Evolutionary conservation across 2,329 filamentous ascomycete genomes (phyloP), one percentile per base, ranked within the genome.

Genomic region (Tetracladium maxilliforme): DNA sequence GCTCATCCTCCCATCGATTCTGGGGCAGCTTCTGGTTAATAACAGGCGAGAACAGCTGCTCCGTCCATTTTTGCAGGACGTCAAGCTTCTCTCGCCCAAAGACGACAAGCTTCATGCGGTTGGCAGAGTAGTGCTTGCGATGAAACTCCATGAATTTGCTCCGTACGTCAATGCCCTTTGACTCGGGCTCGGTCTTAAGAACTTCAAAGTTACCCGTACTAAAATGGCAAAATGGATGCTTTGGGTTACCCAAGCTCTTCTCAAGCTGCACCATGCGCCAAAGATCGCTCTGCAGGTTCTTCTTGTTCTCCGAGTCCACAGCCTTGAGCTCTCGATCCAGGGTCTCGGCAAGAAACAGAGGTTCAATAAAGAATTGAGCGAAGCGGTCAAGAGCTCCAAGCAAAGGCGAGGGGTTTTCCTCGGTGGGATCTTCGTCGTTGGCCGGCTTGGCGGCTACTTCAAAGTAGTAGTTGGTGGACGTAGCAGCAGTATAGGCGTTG

Each of bases 381-480:
- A 82, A 82, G 24, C 76, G 63, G 44, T 82, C 76, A 18, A 82
- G 54, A 4, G 73, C 76, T 14, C 76, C 76, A 47, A 77, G 76
- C 4, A 82, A 53, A 11, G 75, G 72, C n/a, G 70, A 68, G 6
- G 35, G 37, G 4, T 39, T 39, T 38, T 52, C 44, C 26, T 63
- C 52, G 19, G 64, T 59, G 32, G 49, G 42, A 10, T 38, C 34
- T 10, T 44, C 44, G 33, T 74, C 71, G 44, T 62, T 70, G 15
- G 83, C 81, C 9, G 77, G 68, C 25, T 82, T 82, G 16, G 84
- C 83, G 12, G 81, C 82, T 30, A 95, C 74, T 44, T 98, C 90
- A 47, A 98, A 98, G 54, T 81, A 95, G 57, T 92, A 98, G 54
- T 95, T 95, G 34, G 90, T 98, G 26, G 87, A 92, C 2, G 83